These are phyloP conservation scores for Planoprotostelium fungivorum DNA, from an alignment of 78 protist genomes.

Conservation along the genomic window DNA sequence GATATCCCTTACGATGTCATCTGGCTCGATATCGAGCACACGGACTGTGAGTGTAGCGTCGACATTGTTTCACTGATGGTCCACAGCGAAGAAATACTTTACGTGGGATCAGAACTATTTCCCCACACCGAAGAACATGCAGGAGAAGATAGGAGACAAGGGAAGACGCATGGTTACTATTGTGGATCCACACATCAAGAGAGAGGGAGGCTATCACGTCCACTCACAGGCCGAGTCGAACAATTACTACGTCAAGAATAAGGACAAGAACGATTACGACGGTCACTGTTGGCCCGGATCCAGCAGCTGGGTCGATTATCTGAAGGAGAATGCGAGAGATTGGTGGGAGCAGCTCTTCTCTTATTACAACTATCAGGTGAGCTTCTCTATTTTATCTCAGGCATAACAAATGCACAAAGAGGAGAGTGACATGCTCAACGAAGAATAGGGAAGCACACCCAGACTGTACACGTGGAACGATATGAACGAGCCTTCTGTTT, in stretches of 20 bases:
- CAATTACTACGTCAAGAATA: slow-evolving; percentile 77
- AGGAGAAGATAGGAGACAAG: slow-evolving; percentile 46
- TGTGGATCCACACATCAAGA: slow-evolving; percentile 98
- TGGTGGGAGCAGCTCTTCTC: slow-evolving; percentile 89
- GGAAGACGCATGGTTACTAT: slow-evolving; percentile 92
- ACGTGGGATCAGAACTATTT: slow-evolving; percentile 95
- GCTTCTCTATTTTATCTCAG: neutral
- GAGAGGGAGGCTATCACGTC: slow-evolving; percentile 74
- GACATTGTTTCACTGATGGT: neutral
- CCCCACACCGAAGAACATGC: slow-evolving; percentile 86
- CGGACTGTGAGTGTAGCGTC: slow-evolving; percentile 84
- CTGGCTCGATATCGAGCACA: slow-evolving; percentile 99
- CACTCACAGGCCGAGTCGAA: slow-evolving; percentile 73
- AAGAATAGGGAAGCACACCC: slow-evolving; percentile 68
- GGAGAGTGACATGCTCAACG: neutral
- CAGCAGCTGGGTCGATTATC: slow-evolving; percentile 88
- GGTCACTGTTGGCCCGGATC: slow-evolving; percentile 99
- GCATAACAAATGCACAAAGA: too few species aligned
- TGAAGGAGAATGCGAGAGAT: slow-evolving; percentile 66
- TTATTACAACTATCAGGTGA: slow-evolving; percentile 63
- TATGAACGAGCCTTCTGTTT: slow-evolving; percentile 99
- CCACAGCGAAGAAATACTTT: slow-evolving; percentile 74
- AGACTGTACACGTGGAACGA: slow-evolving; percentile 96
- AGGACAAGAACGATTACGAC: slow-evolving; percentile 75
- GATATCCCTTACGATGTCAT: slow-evolving; percentile 95